Evolutionary conservation across 2,329 filamentous ascomycete genomes (phyloP).

Genomic region (Stemphylium vesicarium): DNA sequence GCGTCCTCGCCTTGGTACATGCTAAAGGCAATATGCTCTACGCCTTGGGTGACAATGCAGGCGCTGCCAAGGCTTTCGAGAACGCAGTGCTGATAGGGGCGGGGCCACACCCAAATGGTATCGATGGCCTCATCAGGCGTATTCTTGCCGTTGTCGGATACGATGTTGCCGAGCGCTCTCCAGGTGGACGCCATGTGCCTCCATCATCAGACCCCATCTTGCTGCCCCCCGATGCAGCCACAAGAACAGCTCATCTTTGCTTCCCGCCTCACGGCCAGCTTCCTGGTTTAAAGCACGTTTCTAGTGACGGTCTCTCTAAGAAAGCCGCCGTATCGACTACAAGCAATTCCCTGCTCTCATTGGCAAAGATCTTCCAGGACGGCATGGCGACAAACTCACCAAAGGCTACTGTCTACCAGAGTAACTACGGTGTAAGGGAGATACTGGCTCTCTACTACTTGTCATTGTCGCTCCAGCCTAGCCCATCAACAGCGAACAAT

Average conservation of each 20-base stretch:
- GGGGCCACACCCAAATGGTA: conserved; percentile 71
- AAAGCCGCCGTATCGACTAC: conserved; percentile 89
- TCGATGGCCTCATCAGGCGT: conserved; percentile 77
- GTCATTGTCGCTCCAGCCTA: conserved; percentile 90
- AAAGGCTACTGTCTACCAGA: conserved; percentile 61
- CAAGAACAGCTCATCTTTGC: conserved; percentile 80
- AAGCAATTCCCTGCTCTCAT: conserved; percentile 90
- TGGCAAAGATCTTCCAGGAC: conserved; percentile 98
- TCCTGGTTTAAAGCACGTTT: conserved; percentile 76
- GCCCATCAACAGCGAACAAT: conserved; percentile 97
- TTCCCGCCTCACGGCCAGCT: conserved; percentile 78
- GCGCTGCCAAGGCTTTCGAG: conserved; percentile 88
- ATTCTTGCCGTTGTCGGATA: conserved; percentile 72
- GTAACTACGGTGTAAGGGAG: conserved; percentile 81
- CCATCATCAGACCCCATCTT: conserved; percentile 69
- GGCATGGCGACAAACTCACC: conserved; percentile 78
- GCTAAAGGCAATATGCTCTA: conserved; percentile 99
- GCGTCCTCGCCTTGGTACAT: conserved; percentile 91
- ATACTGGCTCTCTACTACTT: conserved; percentile 95
- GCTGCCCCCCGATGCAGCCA: conserved; percentile 80
- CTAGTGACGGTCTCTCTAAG: conserved; percentile 70
- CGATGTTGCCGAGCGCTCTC: conserved; percentile 47
- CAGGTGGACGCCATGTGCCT: conserved; percentile 34
- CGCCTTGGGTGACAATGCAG: conserved; percentile 78
- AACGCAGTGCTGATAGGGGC: conserved; percentile 90